A percentile compares a stretch with the other conserved stretches of the same genome.
Conservation (phyloP, 169 alveolate genomes). For the Perkinsus olseni region DNA sequence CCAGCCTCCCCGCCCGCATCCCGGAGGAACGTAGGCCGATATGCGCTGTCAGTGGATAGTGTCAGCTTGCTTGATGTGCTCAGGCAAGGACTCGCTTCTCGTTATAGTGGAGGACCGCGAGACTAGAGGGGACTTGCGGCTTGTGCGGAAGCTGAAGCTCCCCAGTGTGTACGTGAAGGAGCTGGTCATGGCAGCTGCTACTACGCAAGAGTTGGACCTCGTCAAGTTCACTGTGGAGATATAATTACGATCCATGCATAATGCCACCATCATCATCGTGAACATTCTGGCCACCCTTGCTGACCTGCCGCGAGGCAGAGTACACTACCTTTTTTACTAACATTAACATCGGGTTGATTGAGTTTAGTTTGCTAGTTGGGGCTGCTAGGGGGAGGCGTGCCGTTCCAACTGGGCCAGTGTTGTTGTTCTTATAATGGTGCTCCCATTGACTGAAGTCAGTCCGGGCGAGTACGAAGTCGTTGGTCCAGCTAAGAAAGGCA, state of each 20-base stretch:
- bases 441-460: neutral
- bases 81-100: neutral
- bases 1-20: neutral
- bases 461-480: neutral
- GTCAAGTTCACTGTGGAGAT: neutral
- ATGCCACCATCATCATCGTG: neutral
- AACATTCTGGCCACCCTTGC: neutral
- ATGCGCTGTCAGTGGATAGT: neutral
- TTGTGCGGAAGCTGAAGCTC: neutral
- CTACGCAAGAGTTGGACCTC: neutral
- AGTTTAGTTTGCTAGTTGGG: too few relatives aligned
- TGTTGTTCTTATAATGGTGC: too few relatives aligned
- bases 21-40: neutral
- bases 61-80: neutral
- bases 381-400: too few relatives aligned
- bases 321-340: neutral
- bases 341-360: too few relatives aligned
- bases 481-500: neutral
- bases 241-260: neutral
- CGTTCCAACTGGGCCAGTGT: too few relatives aligned
- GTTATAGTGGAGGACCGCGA: neutral
- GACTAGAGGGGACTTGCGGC: neutral
- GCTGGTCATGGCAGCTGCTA: neutral
- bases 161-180: neutral
- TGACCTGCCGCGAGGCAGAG: neutral